Conservation (phyloP, 352 stramenopile species). For the Phytophthora sansomeana region DNA sequence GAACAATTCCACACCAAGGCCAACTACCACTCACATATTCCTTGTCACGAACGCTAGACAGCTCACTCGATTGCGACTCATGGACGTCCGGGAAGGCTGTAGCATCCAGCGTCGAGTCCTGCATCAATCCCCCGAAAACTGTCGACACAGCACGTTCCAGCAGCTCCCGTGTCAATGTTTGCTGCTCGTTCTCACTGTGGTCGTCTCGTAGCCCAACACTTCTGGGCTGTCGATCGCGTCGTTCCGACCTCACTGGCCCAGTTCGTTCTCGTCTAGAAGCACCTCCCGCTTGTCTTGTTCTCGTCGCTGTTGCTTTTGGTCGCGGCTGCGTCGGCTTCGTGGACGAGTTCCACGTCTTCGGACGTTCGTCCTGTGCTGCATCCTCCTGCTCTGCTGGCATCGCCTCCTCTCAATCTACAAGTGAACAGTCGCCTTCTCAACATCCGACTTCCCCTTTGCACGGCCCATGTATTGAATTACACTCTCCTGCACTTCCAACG, state of each 20-base stretch:
- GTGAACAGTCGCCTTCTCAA: conserved; percentile 26
- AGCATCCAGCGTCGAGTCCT: conserved; percentile 33
- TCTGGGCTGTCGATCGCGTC: background rate
- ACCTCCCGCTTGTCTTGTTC: background rate
- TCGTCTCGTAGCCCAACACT: background rate
- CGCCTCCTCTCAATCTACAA: background rate
- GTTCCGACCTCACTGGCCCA: conserved; percentile 1
- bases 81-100: conserved; percentile 26
- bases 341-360: conserved; percentile 60
- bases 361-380: conserved; percentile 5
- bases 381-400: conserved; percentile 23
- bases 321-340: conserved; percentile 37
- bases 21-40: conserved; percentile 28
- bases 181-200: conserved; percentile 21
- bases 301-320: background rate
- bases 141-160: conserved; percentile 66
- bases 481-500: background rate
- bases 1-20: background rate
- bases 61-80: conserved; percentile 28
- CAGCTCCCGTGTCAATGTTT: conserved; percentile 49
- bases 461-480: conserved; percentile 19
- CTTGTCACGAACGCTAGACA: conserved; percentile 32
- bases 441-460: background rate
- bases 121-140: conserved; percentile 43
- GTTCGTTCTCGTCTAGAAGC: background rate